Evolutionary conservation across 345 rosid genomes (phyloP).

Genomic region (Streptanthus diversifolius): DNA sequence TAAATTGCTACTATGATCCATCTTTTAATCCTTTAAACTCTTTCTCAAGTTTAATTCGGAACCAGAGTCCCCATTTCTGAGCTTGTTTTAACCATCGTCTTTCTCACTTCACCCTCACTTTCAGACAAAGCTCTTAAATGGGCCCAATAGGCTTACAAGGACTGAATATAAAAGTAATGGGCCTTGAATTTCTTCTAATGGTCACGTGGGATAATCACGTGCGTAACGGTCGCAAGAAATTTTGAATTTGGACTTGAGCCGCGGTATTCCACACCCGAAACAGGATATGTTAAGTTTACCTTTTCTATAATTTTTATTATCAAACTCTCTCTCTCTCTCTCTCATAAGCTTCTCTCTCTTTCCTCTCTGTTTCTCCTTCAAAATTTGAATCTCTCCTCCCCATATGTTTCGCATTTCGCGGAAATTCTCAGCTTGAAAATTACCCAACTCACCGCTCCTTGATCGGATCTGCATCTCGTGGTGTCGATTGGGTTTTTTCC

Average conservation of each 20-base stretch:
- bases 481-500: background rate
- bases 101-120: background rate
- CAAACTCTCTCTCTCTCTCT: conserved; percentile 22
- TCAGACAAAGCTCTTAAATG: background rate
- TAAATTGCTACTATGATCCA: conserved; percentile 42
- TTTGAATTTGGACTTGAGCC: conserved; percentile 38
- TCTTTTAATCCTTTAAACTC: conserved; percentile 1
- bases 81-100: background rate
- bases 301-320: conserved; percentile 16
- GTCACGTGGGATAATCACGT: conserved; percentile 29
- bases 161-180: background rate
- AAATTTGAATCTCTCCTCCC: conserved; percentile 27
- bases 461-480: conserved; percentile 6
- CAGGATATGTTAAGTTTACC: conserved; percentile 10
- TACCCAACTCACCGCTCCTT: background rate
- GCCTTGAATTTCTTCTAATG: background rate
- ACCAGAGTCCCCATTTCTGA: conserved; percentile 18
- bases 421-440: conserved; percentile 1
- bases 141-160: conserved; percentile 3
- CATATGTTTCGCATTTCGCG: conserved; percentile 9
- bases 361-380: conserved; percentile 3
- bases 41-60: conserved; percentile 5
- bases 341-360: conserved; percentile 9
- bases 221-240: conserved; percentile 30
- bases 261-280: background rate